phyloP scores from a whole-genome alignment of 164 flowering plant species.

The Macadamia tetraphylla region DNA sequence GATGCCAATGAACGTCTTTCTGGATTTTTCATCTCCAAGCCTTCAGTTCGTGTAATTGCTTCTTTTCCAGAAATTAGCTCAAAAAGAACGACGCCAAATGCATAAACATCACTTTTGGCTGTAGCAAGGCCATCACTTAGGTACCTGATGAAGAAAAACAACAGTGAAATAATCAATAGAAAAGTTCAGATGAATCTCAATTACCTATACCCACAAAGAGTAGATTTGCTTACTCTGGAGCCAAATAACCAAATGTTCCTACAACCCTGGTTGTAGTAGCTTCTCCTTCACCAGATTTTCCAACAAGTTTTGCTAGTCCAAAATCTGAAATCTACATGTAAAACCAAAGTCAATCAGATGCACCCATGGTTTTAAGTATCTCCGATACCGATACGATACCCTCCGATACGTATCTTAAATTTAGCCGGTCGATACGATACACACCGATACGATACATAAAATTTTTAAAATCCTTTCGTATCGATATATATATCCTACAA shows the following conservation, averaged over 20 bases:
- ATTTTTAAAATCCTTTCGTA: too few species aligned
- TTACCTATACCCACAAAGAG: constrained; percentile 1
- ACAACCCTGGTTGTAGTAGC: constrained; percentile 77
- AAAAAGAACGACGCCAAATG: constrained; percentile 92
- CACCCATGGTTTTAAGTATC: too few species aligned
- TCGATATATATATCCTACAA: too few species aligned
- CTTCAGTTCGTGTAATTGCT: constrained; percentile 69
- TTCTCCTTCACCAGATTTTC: constrained; percentile 65
- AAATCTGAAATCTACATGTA: constrained; percentile 78
- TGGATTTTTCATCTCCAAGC: constrained; percentile 36
- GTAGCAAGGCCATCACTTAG: constrained; percentile 86
- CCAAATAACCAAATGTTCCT: constrained; percentile 92
- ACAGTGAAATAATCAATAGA: constrained; percentile 8
- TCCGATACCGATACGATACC: too few species aligned
- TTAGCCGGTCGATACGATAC: too few species aligned
- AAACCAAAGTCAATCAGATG: constrained; percentile 13
- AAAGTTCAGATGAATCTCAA: background rate
- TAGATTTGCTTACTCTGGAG: constrained; percentile 78
- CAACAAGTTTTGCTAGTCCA: constrained; percentile 86
- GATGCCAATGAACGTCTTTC: constrained; percentile 91
- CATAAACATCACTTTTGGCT: constrained; percentile 88
- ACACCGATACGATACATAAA: too few species aligned
- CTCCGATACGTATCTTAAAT: too few species aligned
- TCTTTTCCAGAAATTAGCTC: constrained; percentile 85
- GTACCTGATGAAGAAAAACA: constrained; percentile 42